Percentiles rank a stretch among this genome's conserved stretches.
phyloP scores from a whole-genome alignment of 352 stramenopile genomes.

The Pythium sp. region DNA sequence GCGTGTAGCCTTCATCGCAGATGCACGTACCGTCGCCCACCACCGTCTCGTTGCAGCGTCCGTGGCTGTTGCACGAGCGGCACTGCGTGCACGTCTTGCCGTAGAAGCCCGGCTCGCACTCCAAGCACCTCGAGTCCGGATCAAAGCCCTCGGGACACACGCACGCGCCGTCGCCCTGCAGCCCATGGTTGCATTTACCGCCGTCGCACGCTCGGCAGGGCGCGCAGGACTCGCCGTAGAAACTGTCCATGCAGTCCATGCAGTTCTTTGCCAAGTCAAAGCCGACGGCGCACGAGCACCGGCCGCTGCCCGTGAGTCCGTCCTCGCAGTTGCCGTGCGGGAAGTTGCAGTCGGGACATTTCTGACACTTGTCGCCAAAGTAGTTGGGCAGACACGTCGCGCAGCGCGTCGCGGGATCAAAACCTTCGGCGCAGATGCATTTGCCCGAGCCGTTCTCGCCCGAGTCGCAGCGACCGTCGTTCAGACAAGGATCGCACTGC shows the following conservation, averaged over 20 bases:
- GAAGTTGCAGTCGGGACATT: constrained; percentile 83
- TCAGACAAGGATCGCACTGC: constrained; percentile 72
- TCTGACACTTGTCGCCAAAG: constrained; percentile 66
- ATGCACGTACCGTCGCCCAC: constrained; percentile 70
- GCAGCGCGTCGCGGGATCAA: constrained; percentile 72
- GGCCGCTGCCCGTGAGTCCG: constrained; percentile 67
- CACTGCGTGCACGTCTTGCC: constrained; percentile 75
- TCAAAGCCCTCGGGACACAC: constrained; percentile 81
- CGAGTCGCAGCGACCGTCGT: constrained; percentile 68
- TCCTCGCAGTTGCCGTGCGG: constrained; percentile 84
- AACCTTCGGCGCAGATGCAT: constrained; percentile 70
- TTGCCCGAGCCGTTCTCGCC: constrained; percentile 56
- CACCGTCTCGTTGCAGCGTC: constrained; percentile 71
- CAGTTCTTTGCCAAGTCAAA: constrained; percentile 73
- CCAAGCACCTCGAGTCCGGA: constrained; percentile 63
- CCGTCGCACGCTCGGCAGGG: constrained; percentile 81
- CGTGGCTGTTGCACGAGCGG: constrained; percentile 81
- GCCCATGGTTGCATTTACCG: constrained; percentile 76
- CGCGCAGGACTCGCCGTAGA: constrained; percentile 66
- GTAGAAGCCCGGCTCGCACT: constrained; percentile 73
- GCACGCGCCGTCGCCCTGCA: constrained; percentile 73
- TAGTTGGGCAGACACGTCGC: constrained; percentile 75
- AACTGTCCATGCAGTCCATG: constrained; percentile 82
- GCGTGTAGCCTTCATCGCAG: constrained; percentile 83
- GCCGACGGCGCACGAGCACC: constrained; percentile 83